phyloP scores from a whole-genome alignment of 2,329 filamentous ascomycete genomes.

The Beauveria brongniartii region DNA sequence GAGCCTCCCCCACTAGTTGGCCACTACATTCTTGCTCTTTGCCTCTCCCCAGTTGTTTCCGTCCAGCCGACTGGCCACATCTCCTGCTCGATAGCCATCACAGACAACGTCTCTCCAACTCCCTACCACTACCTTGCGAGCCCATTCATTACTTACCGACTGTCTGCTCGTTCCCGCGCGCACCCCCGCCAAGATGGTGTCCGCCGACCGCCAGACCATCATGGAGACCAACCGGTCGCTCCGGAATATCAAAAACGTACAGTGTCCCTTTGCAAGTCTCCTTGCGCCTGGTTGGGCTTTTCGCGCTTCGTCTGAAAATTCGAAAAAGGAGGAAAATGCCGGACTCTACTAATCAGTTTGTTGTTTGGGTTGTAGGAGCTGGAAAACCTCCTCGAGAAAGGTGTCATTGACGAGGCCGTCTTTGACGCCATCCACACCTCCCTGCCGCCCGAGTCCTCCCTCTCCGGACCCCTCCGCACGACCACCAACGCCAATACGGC shows the following conservation, averaged over 20 bases:
- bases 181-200: constrained; percentile 28
- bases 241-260: constrained; percentile 76
- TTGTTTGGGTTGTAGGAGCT: constrained; percentile 57
- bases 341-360: background rate
- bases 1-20: background rate
- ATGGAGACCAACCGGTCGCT: constrained; percentile 76
- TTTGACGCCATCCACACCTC: constrained; percentile 67
- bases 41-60: no score
- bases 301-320: background rate
- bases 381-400: constrained; percentile 77
- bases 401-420: constrained; percentile 65
- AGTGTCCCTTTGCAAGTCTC: constrained; percentile 19
- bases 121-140: no score
- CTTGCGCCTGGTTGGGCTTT: no score
- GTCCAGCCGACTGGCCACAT: background rate
- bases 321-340: background rate
- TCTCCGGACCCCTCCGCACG: constrained; percentile 41
- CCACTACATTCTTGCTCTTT: background rate
- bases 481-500: constrained; percentile 19
- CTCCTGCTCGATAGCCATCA: background rate
- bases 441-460: constrained; percentile 63
- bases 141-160: background rate
- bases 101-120: background rate
- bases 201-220: constrained; percentile 47
- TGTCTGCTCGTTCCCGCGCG: background rate